These are phyloP conservation scores for Kalmusia sp. DNA, from an alignment of 2,329 filamentous ascomycete species.

Conservation along the genomic window DNA sequence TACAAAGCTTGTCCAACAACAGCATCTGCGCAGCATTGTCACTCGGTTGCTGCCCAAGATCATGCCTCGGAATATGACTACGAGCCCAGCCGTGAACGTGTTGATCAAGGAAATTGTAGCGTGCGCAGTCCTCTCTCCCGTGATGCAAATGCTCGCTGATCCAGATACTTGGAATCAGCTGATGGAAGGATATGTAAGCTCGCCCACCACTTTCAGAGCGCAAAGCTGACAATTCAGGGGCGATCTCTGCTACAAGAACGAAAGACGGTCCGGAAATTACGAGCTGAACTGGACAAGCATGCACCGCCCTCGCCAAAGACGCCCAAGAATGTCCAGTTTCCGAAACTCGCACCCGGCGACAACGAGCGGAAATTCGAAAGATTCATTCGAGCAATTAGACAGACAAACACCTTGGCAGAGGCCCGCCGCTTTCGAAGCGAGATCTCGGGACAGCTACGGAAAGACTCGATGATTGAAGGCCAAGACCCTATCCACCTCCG, in stretches of 20 bases:
- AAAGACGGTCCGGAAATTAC: slow-evolving; percentile 89
- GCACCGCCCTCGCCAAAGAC: slow-evolving; percentile 78
- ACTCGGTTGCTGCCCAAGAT: slow-evolving; percentile 75
- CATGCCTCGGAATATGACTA: slow-evolving; percentile 75
- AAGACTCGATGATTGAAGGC: slow-evolving; percentile 77
- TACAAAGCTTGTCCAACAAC: slow-evolving; percentile 83
- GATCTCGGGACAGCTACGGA: slow-evolving; percentile 88
- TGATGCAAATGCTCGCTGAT: slow-evolving; percentile 81
- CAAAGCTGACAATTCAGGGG: slow-evolving; percentile 56
- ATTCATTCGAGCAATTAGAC: slow-evolving; percentile 87
- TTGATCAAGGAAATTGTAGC: slow-evolving; percentile 89
- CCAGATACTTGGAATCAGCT: slow-evolving; percentile 98
- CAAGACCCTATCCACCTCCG: slow-evolving; percentile 88
- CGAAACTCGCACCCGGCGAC: slow-evolving; percentile 80
- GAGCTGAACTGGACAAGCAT: slow-evolving; percentile 92
- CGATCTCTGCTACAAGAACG: slow-evolving; percentile 90
- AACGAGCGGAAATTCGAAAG: slow-evolving; percentile 93
- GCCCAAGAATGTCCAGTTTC: slow-evolving; percentile 72
- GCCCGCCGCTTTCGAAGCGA: slow-evolving; percentile 91
- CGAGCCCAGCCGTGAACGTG: slow-evolving; percentile 80
- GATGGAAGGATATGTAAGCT: slow-evolving; percentile 77
- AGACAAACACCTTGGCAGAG: slow-evolving; percentile 90
- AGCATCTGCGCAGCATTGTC: slow-evolving; percentile 81
- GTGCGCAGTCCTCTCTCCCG: slow-evolving; percentile 85
- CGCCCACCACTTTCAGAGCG: slow-evolving; percentile 11